These are phyloP conservation scores for Elymus sibiricus DNA, from an alignment of 176 grass and related monocot species.

Conservation along the genomic window DNA sequence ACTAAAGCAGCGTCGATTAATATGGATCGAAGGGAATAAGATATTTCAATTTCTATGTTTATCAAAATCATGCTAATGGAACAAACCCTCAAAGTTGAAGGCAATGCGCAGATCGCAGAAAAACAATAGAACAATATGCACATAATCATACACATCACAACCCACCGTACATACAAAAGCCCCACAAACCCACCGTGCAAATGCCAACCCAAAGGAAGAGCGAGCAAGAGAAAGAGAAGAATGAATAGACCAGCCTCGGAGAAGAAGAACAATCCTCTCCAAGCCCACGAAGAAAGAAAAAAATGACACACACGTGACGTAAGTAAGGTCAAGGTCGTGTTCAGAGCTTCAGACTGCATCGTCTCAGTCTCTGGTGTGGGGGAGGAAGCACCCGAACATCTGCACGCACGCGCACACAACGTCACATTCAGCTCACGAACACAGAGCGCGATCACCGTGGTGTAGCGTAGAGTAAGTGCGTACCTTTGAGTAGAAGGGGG, in stretches of 20 bases:
- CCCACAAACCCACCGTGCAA: not conserved
- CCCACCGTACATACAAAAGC: not conserved
- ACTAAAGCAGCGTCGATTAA: too few relatives aligned
- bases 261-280: not conserved
- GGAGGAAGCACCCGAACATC: conserved; percentile 50
- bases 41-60: too few relatives aligned
- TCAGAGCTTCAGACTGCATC: not conserved
- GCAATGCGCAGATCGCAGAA: too few relatives aligned
- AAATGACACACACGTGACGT: not conserved
- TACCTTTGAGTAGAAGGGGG: conserved; percentile 57
- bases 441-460: too few relatives aligned
- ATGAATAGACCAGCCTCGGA: not conserved
- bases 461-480: too few relatives aligned
- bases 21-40: too few relatives aligned
- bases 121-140: not conserved
- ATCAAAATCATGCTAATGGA: too few relatives aligned
- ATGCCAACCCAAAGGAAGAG: not conserved
- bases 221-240: not conserved
- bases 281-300: not conserved
- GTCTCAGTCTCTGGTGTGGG: not conserved
- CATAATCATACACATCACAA: not conserved
- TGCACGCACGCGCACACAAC: not conserved
- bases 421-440: not conserved
- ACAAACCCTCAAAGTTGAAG: too few relatives aligned
- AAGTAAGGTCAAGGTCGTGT: not conserved